Conservation (phyloP, 1,139 yeast species). For the Taphrina confusa region DNA sequence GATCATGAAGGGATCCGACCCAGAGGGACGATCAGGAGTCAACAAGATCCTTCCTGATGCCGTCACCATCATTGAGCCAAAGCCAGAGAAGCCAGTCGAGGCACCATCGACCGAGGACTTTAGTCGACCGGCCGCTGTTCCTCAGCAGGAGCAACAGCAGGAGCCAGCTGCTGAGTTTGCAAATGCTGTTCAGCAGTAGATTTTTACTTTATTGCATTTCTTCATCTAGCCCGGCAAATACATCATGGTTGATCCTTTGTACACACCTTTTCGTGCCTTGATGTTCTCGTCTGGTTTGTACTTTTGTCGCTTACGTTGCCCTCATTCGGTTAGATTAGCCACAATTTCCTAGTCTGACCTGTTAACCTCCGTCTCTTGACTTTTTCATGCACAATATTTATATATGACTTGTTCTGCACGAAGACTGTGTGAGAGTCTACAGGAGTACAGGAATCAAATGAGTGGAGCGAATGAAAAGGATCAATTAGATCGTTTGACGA, state of each 20-base stretch:
- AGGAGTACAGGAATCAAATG: too few species aligned
- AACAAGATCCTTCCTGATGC: slow-evolving; percentile 88
- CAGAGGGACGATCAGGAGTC: slow-evolving; percentile 80
- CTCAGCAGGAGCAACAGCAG: slow-evolving; percentile 30
- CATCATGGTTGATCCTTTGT: too few species aligned
- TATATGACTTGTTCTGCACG: too few species aligned
- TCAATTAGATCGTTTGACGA: neutral
- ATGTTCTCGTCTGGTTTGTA: too few species aligned
- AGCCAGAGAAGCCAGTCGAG: slow-evolving; percentile 87
- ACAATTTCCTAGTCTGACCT: too few species aligned
- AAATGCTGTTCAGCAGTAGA: slow-evolving; percentile 20
- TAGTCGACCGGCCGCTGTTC: slow-evolving; percentile 55
- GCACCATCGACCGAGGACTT: slow-evolving; percentile 57
- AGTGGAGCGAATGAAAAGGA: too few species aligned
- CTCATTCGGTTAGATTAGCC: too few species aligned
- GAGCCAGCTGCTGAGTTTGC: slow-evolving; percentile 32
- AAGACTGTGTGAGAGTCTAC: too few species aligned
- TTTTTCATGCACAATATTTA: too few species aligned
- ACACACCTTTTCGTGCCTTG: too few species aligned
- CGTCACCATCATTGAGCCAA: slow-evolving; percentile 92
- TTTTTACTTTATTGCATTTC: neutral
- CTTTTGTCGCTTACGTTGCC: too few species aligned
- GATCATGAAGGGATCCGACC: slow-evolving; percentile 99
- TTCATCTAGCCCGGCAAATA: slow-evolving; percentile 7
- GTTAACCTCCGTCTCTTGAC: too few species aligned